phyloP scores from a whole-genome alignment of 2,329 filamentous ascomycete genomes.

The Orbilia ellipsospora region DNA sequence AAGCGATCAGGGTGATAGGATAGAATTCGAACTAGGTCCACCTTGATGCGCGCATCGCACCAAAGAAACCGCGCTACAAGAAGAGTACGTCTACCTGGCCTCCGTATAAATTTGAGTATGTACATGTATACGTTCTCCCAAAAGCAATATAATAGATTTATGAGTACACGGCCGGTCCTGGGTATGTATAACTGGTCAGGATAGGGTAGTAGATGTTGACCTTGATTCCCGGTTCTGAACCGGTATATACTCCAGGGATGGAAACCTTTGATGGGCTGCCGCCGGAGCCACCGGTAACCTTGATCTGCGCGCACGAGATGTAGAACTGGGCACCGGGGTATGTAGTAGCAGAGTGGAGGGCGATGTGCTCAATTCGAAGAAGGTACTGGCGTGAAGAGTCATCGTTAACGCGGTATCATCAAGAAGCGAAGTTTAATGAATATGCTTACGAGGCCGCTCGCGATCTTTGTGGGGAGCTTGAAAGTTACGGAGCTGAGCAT shows the following conservation, averaged over 20 bases:
- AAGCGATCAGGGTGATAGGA: too few species aligned
- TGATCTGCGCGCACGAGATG: slow-evolving; percentile 64
- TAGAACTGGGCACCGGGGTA: slow-evolving; percentile 62
- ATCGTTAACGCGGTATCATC: slow-evolving; percentile 1
- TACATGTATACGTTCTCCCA: background rate
- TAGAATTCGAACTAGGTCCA: too few species aligned
- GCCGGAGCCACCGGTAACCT: slow-evolving; percentile 63
- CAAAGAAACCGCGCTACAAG: too few species aligned
- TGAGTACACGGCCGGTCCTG: slow-evolving; percentile 56
- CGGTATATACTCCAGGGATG: slow-evolving; percentile 63
- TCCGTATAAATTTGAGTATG: background rate
- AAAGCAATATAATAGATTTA: slow-evolving; percentile 13
- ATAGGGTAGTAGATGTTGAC: slow-evolving; percentile 57
- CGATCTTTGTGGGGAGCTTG: slow-evolving; percentile 63
- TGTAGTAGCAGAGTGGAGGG: slow-evolving; percentile 60
- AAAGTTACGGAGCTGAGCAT: slow-evolving; percentile 62
- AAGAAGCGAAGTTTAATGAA: background rate
- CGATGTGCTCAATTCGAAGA: slow-evolving; percentile 62
- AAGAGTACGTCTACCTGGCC: too few species aligned
- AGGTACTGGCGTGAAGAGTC: slow-evolving; percentile 59
- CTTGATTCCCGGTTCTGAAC: slow-evolving; percentile 56
- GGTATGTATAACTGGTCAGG: slow-evolving; percentile 55
- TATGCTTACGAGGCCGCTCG: slow-evolving; percentile 60
- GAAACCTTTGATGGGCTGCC: slow-evolving; percentile 62
- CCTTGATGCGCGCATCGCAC: too few species aligned